Base-by-base conservation (phyloP, 2,329 filamentous ascomycete genomes). In the Fusarium sp. region DNA sequence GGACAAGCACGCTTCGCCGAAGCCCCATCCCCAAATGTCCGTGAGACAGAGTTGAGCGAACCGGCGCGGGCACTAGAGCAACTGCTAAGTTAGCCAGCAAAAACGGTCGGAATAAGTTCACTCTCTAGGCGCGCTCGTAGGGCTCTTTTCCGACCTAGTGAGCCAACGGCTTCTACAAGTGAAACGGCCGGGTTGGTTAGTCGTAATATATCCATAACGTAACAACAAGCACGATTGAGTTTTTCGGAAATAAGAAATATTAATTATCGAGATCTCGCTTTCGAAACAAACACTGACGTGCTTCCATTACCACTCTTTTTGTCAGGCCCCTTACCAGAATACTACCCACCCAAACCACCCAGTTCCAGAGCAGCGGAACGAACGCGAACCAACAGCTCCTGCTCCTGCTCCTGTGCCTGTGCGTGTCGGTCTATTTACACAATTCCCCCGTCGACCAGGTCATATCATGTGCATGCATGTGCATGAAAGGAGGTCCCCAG, bases 231-330 rank as follows among this genome's bases (percentile, higher is more conserved):
- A 35, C 33, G 33, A 35, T 63, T 64, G 61, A 64, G 59, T 64
- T 30, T 30, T 30, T 30, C 28, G 28, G 28, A 30, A 30, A 13
- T 30, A 30, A 28, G 20, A 20, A 20, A 20, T 20, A 20, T 20
- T 11, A 5, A 30, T 11, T 40, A 40, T 61, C 52, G 48, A 56
- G 17, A 63, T 62, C 49, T 39, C 33, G 13, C 37, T 13, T 13
- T 41, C 56, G 7, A 53, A 64, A 52, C 62, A 37, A 37, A 44
- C 28, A 3, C 28, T 58, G 48, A 54, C 52, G 48, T 63, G 60
- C 56, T 68, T 44, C 37, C 24, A 43, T 33, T 46, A 44, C 28
- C n/a, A 41, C 30, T 35, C 43, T 10, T 40, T 28, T 19, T 10
- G 17, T 32, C 39, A 15, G 17, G 8, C 15, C 17, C 32, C 32